These are phyloP conservation scores for Epichloe sylvatica DNA, from an alignment of 2,329 filamentous ascomycete species.

Conservation along the genomic window DNA sequence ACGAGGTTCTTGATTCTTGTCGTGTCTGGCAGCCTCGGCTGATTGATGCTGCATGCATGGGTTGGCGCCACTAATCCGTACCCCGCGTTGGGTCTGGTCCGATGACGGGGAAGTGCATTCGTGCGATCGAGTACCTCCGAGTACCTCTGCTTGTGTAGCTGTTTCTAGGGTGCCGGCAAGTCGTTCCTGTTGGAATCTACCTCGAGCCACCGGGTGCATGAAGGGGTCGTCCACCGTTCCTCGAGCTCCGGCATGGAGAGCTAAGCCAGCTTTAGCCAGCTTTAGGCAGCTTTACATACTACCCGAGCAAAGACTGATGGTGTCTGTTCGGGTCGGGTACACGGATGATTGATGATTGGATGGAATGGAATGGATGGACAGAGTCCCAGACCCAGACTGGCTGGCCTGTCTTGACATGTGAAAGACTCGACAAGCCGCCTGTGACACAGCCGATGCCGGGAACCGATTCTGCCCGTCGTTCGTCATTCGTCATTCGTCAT, in stretches of 20 bases:
- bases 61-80: neutral
- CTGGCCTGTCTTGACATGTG: constrained; percentile 18
- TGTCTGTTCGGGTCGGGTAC: constrained; percentile 2
- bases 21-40: neutral
- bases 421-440: constrained; percentile 12
- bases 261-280: too few relatives aligned
- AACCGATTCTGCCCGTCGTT: neutral
- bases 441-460: constrained; percentile 4
- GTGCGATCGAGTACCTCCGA: neutral
- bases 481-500: neutral
- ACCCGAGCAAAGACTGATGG: constrained; percentile 22
- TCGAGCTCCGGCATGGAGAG: too few relatives aligned
- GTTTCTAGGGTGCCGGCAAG: neutral
- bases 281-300: too few relatives aligned
- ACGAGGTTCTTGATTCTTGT: neutral
- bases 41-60: too few relatives aligned
- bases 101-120: neutral
- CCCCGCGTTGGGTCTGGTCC: constrained; percentile 1
- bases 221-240: too few relatives aligned
- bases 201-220: neutral
- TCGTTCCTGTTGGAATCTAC: neutral
- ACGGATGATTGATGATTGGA: too few relatives aligned
- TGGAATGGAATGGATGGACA: too few relatives aligned
- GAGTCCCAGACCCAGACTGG: constrained; percentile 4
- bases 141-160: neutral